Base-by-base conservation (phyloP, 1,139 yeast species). In the Nakaseomyces glabratus region DNA sequence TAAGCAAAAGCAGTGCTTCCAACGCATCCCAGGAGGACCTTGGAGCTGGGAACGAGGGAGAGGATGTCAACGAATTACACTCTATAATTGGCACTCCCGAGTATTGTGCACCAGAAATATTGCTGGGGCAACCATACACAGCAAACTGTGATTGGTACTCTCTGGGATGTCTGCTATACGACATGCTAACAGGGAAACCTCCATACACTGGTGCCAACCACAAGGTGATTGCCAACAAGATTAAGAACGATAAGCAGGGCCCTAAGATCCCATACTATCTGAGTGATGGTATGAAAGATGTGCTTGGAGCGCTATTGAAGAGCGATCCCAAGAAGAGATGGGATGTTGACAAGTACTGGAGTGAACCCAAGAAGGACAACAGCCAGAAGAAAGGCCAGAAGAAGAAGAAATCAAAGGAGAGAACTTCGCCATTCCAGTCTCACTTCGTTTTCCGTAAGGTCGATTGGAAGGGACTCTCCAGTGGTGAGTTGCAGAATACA, bases 101-200 rank as follows among this genome's bases (percentile, higher is more conserved):
- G 58, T 88, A 86, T 55, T 86, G 88, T 84, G 97, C 97, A 0
- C 98, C 98, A 1, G 97, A 90, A 56, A 82, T 90, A 20, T 61
- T 90, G 18, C 73, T 73, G 35, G 95, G 95, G 17, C 75, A 79
- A 43, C 76, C 80, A n/a, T 90, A 90, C 54, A 90, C 86, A 45
- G 78, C 72, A 44, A 70, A 77, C 7, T 95, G 93, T 8, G 98
- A 90, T 55, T 90, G 96, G 94, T 90, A 97, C 93, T 85, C 96
- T 0, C 65, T 90, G 20, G 97, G 98, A 0, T 85, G 95, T 45
- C 84, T 90, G 6, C 71, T 85, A 20, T 85, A 66, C 55, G 97
- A 90, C 57, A 68, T 90, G 64, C 64, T 90, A 28, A 82, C 94
- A 0, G 97, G 98, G 0, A 71, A 79, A 32, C 97, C 98, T 1